Evolutionary conservation across 352 stramenopile genomes (phyloP).

Genomic region (Phytophthora podocarpi): DNA sequence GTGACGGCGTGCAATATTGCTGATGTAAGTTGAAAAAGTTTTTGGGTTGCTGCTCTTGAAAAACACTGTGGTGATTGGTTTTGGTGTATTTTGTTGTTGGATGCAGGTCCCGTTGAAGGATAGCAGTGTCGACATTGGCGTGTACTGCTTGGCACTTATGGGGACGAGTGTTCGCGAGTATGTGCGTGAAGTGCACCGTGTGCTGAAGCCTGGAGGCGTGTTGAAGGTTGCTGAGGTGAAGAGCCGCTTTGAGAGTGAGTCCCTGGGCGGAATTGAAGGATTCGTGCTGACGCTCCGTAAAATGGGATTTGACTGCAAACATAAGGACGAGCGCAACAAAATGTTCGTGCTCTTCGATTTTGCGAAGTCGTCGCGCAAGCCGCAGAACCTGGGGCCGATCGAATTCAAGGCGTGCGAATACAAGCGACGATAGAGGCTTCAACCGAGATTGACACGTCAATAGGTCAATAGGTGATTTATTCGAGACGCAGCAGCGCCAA

Average conservation of each 20-base stretch:
- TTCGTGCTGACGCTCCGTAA: slow-evolving; percentile 65
- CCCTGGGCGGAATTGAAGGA: slow-evolving; percentile 63
- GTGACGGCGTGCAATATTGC: slow-evolving; percentile 98
- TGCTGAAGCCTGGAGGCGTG: slow-evolving; percentile 93
- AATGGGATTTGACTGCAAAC: slow-evolving; percentile 74
- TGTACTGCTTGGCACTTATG: slow-evolving; percentile 99
- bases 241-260: slow-evolving; percentile 79
- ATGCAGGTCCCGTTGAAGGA: slow-evolving; percentile 91
- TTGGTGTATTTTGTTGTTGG: slow-evolving; percentile 3
- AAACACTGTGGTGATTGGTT: not conserved
- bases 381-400: slow-evolving; percentile 56
- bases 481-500: slow-evolving; percentile 7
- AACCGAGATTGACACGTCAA: not conserved
- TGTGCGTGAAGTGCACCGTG: slow-evolving; percentile 94
- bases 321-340: slow-evolving; percentile 83
- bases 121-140: slow-evolving; percentile 92
- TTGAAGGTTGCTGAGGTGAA: slow-evolving; percentile 90
- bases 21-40: slow-evolving; percentile 42
- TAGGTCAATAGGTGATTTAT: slow-evolving; percentile 14
- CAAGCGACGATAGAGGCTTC: slow-evolving; percentile 70
- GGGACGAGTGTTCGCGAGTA: slow-evolving; percentile 97
- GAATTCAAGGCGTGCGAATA: slow-evolving; percentile 88
- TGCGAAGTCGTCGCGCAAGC: slow-evolving; percentile 59
- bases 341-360: slow-evolving; percentile 91
- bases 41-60: not conserved